These are phyloP conservation scores for Zygotorulaspora mrakii DNA, from an alignment of 1,139 yeast genomes.

Conservation along the genomic window DNA sequence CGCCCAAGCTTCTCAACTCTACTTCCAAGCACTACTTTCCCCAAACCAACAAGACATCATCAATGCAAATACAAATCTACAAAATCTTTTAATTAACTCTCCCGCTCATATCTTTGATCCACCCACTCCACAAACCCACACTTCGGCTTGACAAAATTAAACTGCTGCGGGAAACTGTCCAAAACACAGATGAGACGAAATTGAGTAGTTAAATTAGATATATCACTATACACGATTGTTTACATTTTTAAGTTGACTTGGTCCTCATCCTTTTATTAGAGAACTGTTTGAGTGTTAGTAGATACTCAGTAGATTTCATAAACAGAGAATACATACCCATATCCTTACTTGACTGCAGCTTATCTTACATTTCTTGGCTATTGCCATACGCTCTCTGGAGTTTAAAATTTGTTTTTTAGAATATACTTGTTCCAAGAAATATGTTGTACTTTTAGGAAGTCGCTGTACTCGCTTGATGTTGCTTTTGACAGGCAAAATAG, in stretches of 20 bases:
- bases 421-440: slow-evolving; percentile 14
- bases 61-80: slow-evolving; percentile 19
- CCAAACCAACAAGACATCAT: slow-evolving; percentile 21
- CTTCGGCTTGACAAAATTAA: slow-evolving; percentile 20
- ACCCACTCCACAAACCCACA: slow-evolving; percentile 21
- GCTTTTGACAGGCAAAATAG: not conserved
- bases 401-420: slow-evolving; percentile 15
- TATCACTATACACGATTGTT: slow-evolving; percentile 7
- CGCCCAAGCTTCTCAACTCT: slow-evolving; percentile 20
- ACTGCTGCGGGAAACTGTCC: slow-evolving; percentile 18
- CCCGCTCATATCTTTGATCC: slow-evolving; percentile 20
- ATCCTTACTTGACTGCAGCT: slow-evolving; percentile 15
- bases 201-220: not conserved
- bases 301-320: not conserved
- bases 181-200: not conserved
- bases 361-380: slow-evolving; percentile 14
- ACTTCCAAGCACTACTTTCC: slow-evolving; percentile 19
- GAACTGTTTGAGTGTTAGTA: slow-evolving; percentile 2
- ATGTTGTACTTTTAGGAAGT: slow-evolving; percentile 13
- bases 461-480: not conserved
- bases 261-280: slow-evolving; percentile 1
- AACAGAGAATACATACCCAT: slow-evolving; percentile 8
- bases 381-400: slow-evolving; percentile 14
- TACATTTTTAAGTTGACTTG: slow-evolving; percentile 1
- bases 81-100: slow-evolving; percentile 15